Base-by-base conservation (phyloP, 1,139 yeast genomes). In the Wickerhamomyces sp. region DNA sequence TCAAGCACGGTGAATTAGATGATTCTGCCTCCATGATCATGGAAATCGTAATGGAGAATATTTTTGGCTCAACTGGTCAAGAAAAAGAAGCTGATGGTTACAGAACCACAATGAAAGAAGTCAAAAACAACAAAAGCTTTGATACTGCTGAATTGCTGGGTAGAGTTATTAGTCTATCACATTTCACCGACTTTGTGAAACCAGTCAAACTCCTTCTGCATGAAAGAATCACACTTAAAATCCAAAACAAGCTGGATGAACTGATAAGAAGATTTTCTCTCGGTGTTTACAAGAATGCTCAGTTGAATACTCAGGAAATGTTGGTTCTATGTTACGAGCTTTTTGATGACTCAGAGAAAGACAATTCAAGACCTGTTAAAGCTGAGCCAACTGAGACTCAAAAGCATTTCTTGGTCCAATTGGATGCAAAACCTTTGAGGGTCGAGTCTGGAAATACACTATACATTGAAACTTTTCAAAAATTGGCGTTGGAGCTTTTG, bases 1-100 rank as follows among this genome's bases (percentile, higher is more conserved):
- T 90, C 41, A 51, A 62, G 1, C 86, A 78, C 50, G 95, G 96
- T 7, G 95, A 87, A 51, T 68, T 93, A 41, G 93, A 90, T 62
- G 85, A 79, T 26, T 76, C 85, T 26, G 77, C 83, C 8, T 68
- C 68, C 4, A 57, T 85, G 43, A 67, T 91, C 15, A 81, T 84
- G 51, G 82, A 79, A 29, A 72, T 90, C 34, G 75, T 91, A 34
- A 91, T 93, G 96, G 96, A 90, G 60, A 97, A 93, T 59, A 78
- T 81, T 4, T 91, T 93, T 65, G 99, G 99, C 15, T 79, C 85
- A 7, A 89, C 96, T 9, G 96, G 97, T 35, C 84, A 84, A 59
- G 99, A 93, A 61, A 93, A 94, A 62, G 99, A 93, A 55, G 91
- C 94, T 14, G 97, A 90, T 52, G 96, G 91, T 29, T 93, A 93